phyloP scores from a whole-genome alignment of 257 asterid species.

The Ilex aquifolium region DNA sequence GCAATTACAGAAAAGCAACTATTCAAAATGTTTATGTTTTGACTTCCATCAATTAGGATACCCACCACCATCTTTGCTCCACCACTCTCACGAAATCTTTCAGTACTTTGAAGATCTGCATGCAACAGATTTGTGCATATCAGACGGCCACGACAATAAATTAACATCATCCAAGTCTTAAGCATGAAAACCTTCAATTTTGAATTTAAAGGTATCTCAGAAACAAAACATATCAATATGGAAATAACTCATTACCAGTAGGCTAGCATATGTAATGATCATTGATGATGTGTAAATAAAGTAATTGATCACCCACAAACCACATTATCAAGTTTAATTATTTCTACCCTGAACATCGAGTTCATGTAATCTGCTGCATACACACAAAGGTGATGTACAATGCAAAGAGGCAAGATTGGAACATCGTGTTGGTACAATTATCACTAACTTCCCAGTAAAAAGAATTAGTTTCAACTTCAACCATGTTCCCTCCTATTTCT shows the following conservation, averaged over 20 bases:
- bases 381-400: too few species aligned
- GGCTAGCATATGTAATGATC: neutral
- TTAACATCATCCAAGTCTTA: neutral
- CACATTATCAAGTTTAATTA: too few species aligned
- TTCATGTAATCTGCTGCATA: too few species aligned
- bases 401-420: too few species aligned
- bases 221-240: neutral
- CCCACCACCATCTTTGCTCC: conserved; percentile 61
- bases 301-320: neutral
- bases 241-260: neutral
- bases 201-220: neutral
- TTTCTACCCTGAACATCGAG: too few species aligned
- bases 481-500: too few species aligned
- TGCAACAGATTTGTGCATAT: conserved; percentile 4
- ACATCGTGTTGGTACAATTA: too few species aligned
- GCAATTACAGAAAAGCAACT: conserved; percentile 71
- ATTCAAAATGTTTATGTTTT: conserved; percentile 50
- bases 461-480: too few species aligned
- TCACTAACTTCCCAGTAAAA: too few species aligned
- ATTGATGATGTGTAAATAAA: too few species aligned
- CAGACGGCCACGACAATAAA: neutral
- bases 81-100: conserved; percentile 53
- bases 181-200: neutral
- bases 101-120: conserved; percentile 83
- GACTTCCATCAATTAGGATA: conserved; percentile 42